These are phyloP conservation scores for Naganishia liquefaciens DNA, from an alignment of 1,284 basidiomycete species.

Conservation along the genomic window DNA sequence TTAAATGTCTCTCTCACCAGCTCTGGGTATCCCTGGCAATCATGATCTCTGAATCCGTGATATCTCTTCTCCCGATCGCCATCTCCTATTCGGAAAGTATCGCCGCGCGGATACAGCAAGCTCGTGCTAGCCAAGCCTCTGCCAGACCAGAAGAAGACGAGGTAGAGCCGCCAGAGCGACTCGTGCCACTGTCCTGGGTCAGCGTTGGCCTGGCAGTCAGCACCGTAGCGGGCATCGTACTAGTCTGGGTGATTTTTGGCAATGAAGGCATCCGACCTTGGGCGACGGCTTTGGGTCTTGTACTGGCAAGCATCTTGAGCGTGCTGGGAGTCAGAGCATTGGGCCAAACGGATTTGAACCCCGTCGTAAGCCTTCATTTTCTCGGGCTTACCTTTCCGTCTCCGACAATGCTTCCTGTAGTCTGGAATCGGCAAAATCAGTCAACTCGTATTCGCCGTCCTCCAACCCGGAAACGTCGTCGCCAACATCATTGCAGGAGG, in stretches of 20 bases:
- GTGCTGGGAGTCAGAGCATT: constrained; percentile 86
- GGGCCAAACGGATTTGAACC: constrained; percentile 90
- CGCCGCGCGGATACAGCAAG: constrained; percentile 2
- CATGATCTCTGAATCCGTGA: constrained; percentile 84
- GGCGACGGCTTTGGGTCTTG: constrained; percentile 83
- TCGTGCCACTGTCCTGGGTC: constrained; percentile 80
- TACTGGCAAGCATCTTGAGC: constrained; percentile 78
- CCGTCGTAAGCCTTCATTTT: constrained; percentile 54
- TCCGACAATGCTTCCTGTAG: constrained; percentile 52
- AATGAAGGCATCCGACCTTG: constrained; percentile 87
- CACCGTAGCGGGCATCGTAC: constrained; percentile 67
- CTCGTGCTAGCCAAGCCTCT: background rate
- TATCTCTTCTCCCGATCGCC: constrained; percentile 76
- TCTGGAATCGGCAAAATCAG: constrained; percentile 93
- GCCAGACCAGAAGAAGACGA: constrained; percentile 62
- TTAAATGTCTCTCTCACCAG: constrained; percentile 30
- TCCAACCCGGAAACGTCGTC: constrained; percentile 90
- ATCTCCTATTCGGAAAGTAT: constrained; percentile 60
- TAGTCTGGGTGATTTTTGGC: constrained; percentile 87
- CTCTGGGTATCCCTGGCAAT: constrained; percentile 92
- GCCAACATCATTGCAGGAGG: constrained; percentile 96
- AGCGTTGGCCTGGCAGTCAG: constrained; percentile 66
- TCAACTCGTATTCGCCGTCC: constrained; percentile 88
- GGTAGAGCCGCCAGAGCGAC: constrained; percentile 72
- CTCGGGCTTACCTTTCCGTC: background rate